Percentiles rank a stretch among this genome's conserved stretches.
Conservation (phyloP, 345 rosid species). For the Gossypium arboreum region DNA sequence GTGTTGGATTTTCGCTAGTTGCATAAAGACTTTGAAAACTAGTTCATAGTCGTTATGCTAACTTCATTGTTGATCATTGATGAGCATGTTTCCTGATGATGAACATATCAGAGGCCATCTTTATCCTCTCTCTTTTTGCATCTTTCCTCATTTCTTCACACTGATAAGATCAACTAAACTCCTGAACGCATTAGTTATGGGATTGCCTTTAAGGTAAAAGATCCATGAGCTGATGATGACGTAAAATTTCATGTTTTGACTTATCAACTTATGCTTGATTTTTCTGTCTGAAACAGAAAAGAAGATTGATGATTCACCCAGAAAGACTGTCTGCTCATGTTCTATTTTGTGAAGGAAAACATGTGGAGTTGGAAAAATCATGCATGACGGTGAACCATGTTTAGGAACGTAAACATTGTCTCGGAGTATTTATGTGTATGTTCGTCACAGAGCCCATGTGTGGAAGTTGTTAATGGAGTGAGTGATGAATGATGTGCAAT, state of each 20-base stretch:
- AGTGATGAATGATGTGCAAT: constrained; percentile 12
- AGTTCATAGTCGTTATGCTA: neutral
- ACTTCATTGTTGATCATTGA: neutral
- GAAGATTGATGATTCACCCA: constrained; percentile 70
- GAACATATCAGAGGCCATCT: neutral
- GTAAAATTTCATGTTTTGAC: neutral
- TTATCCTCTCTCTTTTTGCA: neutral
- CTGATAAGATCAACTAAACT: neutral
- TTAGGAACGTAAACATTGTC: constrained; percentile 37
- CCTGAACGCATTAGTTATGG: neutral
- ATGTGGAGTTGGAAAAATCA: constrained; percentile 1
- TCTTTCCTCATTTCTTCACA: neutral
- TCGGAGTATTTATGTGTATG: constrained; percentile 14
- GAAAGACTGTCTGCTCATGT: constrained; percentile 74
- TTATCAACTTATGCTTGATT: neutral
- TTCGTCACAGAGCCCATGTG: constrained; percentile 22
- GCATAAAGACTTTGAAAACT: neutral
- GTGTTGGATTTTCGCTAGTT: neutral
- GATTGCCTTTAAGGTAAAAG: neutral
- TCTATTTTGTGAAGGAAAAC: constrained; percentile 57
- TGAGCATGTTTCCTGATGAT: neutral
- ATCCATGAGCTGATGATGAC: neutral
- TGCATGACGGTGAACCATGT: constrained; percentile 26
- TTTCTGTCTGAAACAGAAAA: constrained; percentile 55
- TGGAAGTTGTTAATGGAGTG: constrained; percentile 18